Conservation (phyloP, 1,284 basidiomycete species). For the Ceratobasidium sp. region DNA sequence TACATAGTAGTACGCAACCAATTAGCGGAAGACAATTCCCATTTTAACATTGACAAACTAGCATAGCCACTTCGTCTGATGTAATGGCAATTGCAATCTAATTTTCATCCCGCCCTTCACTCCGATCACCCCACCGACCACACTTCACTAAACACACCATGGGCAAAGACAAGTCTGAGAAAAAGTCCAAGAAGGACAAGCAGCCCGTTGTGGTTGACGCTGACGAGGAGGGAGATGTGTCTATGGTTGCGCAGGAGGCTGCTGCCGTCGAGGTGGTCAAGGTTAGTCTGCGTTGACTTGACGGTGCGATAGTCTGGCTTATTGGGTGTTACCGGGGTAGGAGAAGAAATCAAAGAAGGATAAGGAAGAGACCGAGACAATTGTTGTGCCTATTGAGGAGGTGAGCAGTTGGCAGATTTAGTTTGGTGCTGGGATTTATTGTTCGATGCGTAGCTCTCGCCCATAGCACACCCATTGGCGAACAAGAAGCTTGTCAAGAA, state of each 20-base stretch:
- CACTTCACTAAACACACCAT: constrained; percentile 52
- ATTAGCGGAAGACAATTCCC: background rate
- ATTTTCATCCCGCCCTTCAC: constrained; percentile 33
- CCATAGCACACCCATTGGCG: constrained; percentile 89
- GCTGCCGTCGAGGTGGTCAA: constrained; percentile 47
- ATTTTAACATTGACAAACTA: background rate
- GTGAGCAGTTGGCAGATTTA: constrained; percentile 2
- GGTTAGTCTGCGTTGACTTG: background rate
- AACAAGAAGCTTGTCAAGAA: constrained; percentile 93
- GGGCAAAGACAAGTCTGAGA: constrained; percentile 77
- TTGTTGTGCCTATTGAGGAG: constrained; percentile 79
- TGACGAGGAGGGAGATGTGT: constrained; percentile 47
- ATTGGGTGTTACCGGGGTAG: constrained; percentile 40
- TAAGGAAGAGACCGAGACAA: constrained; percentile 64
- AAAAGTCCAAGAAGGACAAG: constrained; percentile 59
- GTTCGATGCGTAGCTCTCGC: constrained; percentile 65
- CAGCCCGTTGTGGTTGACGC: constrained; percentile 49
- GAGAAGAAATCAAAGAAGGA: constrained; percentile 47
- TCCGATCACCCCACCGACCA: constrained; percentile 10
- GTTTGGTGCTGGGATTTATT: background rate
- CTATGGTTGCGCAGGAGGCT: constrained; percentile 46
- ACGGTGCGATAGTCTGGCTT: background rate
- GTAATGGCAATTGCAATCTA: constrained; percentile 33
- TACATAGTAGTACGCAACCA: background rate
- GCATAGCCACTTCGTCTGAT: constrained; percentile 35